Percentiles rank a stretch among this genome's conserved stretches.
Evolutionary conservation across 257 asterid genomes (phyloP).

Genomic region (Solanum pennellii): DNA sequence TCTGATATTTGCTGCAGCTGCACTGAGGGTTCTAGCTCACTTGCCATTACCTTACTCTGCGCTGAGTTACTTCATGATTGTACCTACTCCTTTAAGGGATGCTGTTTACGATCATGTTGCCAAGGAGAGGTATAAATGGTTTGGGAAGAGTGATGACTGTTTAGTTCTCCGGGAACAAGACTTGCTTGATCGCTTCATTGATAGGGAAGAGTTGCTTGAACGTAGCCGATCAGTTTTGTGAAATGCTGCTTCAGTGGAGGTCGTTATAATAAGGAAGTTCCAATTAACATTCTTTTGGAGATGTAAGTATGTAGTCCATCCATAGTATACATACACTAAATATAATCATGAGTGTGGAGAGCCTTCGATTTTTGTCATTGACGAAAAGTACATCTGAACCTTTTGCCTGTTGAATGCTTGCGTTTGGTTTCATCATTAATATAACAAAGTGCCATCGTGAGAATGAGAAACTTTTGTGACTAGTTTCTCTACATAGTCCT

Average conservation of each 20-base stretch:
- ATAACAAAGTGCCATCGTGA: neutral
- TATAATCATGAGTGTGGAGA: neutral
- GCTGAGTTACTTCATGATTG: constrained; percentile 42
- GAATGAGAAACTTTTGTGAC: neutral
- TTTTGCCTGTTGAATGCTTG: neutral
- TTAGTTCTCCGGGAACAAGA: constrained; percentile 68
- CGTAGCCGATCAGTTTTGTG: constrained; percentile 23
- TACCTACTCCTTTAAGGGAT: constrained; percentile 82
- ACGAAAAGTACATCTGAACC: neutral
- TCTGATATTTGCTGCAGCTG: constrained; percentile 48
- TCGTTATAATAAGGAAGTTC: neutral
- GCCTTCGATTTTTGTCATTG: neutral
- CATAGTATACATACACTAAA: neutral
- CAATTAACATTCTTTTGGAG: neutral
- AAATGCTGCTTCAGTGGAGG: neutral
- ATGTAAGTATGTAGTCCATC: neutral
- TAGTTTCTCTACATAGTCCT: neutral
- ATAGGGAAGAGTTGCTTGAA: constrained; percentile 66
- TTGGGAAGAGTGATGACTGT: constrained; percentile 65
- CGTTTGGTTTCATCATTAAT: neutral
- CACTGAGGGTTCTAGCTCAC: constrained; percentile 58
- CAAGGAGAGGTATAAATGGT: constrained; percentile 65
- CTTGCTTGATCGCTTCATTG: constrained; percentile 75
- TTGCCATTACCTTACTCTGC: constrained; percentile 71
- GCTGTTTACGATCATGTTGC: constrained; percentile 72